Base-by-base conservation (phyloP, 2,329 filamentous ascomycete genomes). In the Seiridium cupressi region DNA sequence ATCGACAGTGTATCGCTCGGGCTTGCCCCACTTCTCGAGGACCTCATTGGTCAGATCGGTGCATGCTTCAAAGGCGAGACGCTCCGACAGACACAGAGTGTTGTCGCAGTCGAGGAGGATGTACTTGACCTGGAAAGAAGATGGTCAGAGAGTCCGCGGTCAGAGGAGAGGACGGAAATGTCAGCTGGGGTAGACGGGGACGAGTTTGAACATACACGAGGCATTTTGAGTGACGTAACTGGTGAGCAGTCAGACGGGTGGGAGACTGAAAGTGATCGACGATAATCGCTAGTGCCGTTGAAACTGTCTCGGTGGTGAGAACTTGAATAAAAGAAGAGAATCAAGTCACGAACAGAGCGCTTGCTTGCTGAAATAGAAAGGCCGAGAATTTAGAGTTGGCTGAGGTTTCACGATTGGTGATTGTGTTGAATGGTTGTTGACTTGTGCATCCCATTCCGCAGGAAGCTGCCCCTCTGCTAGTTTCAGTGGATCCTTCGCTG, bases 61-160 rank as follows among this genome's bases (percentile, higher is more conserved):
- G 74, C 89, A 91, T 62, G 89, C 89, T 76, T 90, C 88, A 72
- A 92, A 92, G 71, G 89, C 89, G 65, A 91, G 79, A 65, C 84
- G 84, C 79, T 92, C 89, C 55, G 89, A 91, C 74, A 90, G 81
- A 75, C 90, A 89, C 71, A 92, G 88, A 63, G 89, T 92, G 81
- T 92, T 92, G 81, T 92, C 79, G 68, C 77, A 80, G 66, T 88
- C 85, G 72, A 87, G 84, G 67, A 88, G 80, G 65, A 88, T 75
- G 66, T 84, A 80, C 60, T 83, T 87, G 73, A 85, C 84, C 84
- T 87, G 68, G 55, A 58, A 6, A 60, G 13, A 32, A 3, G 32
- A 54, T 26, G 18, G 44, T 58, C 59, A 38, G 44, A 35, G 9
- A n/a, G n/a, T n/a, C n/a, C n/a, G n/a, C 31, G 18, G 44, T 58